Evolutionary conservation across 257 asterid genomes (phyloP), one percentile per base, ranked within the genome.

Genomic region (Solanum bukasovii): DNA sequence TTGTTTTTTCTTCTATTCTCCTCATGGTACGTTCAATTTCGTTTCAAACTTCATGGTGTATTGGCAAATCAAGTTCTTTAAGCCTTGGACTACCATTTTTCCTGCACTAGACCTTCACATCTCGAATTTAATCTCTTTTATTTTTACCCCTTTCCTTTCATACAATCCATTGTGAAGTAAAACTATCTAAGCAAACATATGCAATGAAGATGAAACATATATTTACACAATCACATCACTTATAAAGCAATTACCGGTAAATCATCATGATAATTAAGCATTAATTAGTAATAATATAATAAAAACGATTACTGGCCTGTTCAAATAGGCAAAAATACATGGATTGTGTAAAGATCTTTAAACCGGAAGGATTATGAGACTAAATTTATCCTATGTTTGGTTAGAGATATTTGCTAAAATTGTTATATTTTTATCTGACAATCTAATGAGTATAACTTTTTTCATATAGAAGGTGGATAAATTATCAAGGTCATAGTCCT

Each of bases 1-100:
- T 95, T 88, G 88, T 91, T 87, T 46, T 94, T 89, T 98, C 96
- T 75, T 86, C 98, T 84, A 88, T 95, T 91, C 87, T 95, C 82
- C 91, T 96, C 84, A 88, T 93, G 98, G 99, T 97, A 94, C 83
- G 83, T 61, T 89, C 42, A 35, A 8, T 27, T 27, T 71, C 4
- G 9, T 14, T 37, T 12, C 68, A 16, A 71, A 42, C 68, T 18
- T 42, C n/a, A 44, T 31, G 61, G 67, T 4, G 25, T 70, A 52
- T 13, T 56, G 65, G 88, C 61, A 34, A 13, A 29, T 29, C 1
- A 78, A 42, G 2, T 44, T 79, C 67, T 27, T 27, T 44, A 25
- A 27, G 16, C 38, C 27, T 79, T 44, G 16, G 63, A 44, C 16
- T 16, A 0, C 5, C 65, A 49, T 29, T 82, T 46, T 29, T 82